Conservation (phyloP, 352 stramenopile species). For the Pythium scleroteichum region DNA sequence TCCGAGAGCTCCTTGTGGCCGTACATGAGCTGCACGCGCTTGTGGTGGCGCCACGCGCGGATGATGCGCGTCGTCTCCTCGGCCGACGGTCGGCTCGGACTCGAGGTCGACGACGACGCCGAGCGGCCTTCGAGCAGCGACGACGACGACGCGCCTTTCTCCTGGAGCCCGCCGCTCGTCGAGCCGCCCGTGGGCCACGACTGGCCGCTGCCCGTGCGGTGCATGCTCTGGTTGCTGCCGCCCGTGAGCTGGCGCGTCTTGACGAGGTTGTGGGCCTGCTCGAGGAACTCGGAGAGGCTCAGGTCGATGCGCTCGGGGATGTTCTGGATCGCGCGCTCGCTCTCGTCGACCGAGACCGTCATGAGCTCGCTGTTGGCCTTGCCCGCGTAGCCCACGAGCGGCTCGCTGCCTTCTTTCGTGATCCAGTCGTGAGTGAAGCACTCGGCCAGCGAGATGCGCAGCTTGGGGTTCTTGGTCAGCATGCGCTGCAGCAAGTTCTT, state of each 20-base stretch:
- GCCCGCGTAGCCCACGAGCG: slow-evolving; percentile 43
- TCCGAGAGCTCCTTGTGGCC: slow-evolving; percentile 86
- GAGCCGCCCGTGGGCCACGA: slow-evolving; percentile 19
- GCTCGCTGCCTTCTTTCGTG: slow-evolving; percentile 92
- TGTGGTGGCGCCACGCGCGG: slow-evolving; percentile 82
- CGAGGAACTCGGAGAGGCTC: slow-evolving; percentile 69
- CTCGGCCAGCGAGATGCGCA: slow-evolving; percentile 79
- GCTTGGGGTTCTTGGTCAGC: slow-evolving; percentile 85
- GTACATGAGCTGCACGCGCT: slow-evolving; percentile 86
- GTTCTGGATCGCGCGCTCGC: slow-evolving; percentile 82
- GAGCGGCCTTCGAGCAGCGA: slow-evolving; percentile 23
- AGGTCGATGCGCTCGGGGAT: slow-evolving; percentile 86
- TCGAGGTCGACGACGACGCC: slow-evolving; percentile 39
- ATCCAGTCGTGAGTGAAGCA: slow-evolving; percentile 92
- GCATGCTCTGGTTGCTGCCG: slow-evolving; percentile 19
- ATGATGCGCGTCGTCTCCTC: slow-evolving; percentile 84
- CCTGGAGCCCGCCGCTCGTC: background rate
- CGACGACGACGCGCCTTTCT: slow-evolving; percentile 13
- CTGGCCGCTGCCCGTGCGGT: slow-evolving; percentile 20
- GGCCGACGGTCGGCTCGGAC: slow-evolving; percentile 55
- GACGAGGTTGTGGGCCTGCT: slow-evolving; percentile 74
- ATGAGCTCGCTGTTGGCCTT: slow-evolving; percentile 49
- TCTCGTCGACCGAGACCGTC: slow-evolving; percentile 84
- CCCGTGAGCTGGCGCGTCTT: slow-evolving; percentile 56
- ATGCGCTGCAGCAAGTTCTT: slow-evolving; percentile 92